Percentiles rank a stretch among this genome's conserved stretches.
These are phyloP conservation scores for Globisporangium lucens DNA, from an alignment of 352 stramenopile species.

Conservation along the genomic window DNA sequence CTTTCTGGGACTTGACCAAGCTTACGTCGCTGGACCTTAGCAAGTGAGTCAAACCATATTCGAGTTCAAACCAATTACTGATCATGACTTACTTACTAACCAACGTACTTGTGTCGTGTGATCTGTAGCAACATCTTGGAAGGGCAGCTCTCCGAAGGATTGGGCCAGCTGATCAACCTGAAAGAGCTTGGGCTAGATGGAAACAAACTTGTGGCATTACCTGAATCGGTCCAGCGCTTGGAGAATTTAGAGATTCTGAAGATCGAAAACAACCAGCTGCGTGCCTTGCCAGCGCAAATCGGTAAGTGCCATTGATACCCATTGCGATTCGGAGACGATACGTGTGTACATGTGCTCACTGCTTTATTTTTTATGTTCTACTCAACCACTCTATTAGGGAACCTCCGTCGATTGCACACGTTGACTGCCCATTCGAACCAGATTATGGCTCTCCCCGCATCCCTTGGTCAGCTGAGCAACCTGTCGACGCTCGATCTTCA, in stretches of 20 bases:
- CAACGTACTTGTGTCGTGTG: conserved; percentile 12
- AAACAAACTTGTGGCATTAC: conserved; percentile 63
- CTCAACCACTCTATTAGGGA: conserved; percentile 13
- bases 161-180: conserved; percentile 55
- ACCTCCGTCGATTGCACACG: conserved; percentile 46
- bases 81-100: no score
- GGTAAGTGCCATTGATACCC: conserved; percentile 20
- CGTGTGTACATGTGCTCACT: neutral
- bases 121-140: conserved; percentile 54
- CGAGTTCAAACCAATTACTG: no score
- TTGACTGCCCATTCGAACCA: conserved; percentile 64
- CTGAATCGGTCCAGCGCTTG: conserved; percentile 44
- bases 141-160: conserved; percentile 38
- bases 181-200: conserved; percentile 56
- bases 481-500: conserved; percentile 67
- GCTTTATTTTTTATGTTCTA: neutral
- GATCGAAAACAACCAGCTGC: conserved; percentile 64
- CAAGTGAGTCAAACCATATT: conserved; percentile 47
- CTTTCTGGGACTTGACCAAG: conserved; percentile 52
- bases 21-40: conserved; percentile 71
- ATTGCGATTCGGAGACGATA: neutral
- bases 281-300: conserved; percentile 41
- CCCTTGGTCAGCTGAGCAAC: conserved; percentile 38
- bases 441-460: conserved; percentile 44
- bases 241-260: conserved; percentile 52